Conservation (phyloP, 2,329 filamentous ascomycete species). For the Aspergillus fischeri region DNA sequence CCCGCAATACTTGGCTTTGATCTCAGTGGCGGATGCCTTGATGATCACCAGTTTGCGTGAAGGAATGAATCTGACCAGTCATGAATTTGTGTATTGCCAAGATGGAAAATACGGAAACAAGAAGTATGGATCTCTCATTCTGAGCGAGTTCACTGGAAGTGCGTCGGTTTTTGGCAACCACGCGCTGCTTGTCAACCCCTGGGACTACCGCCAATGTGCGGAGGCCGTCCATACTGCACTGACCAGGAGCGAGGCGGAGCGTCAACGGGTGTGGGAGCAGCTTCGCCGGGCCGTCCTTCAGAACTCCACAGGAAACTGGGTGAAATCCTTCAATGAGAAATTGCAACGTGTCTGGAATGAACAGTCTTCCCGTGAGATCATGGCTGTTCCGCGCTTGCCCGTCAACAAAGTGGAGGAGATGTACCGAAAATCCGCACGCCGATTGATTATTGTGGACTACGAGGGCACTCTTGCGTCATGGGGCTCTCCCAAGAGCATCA, state of each 20-base stretch:
- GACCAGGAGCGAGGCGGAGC: conserved; percentile 74
- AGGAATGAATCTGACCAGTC: conserved; percentile 94
- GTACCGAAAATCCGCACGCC: conserved; percentile 63
- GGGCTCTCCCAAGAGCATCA: conserved; percentile 78
- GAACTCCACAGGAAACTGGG: conserved; percentile 84
- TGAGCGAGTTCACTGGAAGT: conserved; percentile 94
- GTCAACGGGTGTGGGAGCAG: conserved; percentile 67
- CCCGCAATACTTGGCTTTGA: conserved; percentile 83
- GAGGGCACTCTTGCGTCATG: conserved; percentile 88
- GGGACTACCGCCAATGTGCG: conserved; percentile 87
- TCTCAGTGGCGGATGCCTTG: conserved; percentile 83
- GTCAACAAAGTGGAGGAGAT: conserved; percentile 59
- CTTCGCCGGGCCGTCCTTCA: conserved; percentile 70
- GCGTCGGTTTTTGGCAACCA: conserved; percentile 77
- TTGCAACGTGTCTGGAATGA: conserved; percentile 76
- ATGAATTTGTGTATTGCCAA: conserved; percentile 91
- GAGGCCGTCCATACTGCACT: conserved; percentile 79
- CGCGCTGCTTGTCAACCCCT: conserved; percentile 85
- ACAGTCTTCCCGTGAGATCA: conserved; percentile 78
- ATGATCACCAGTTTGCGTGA: conserved; percentile 95
- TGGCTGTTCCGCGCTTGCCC: conserved; percentile 79
- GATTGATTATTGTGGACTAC: conserved; percentile 88
- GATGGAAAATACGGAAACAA: conserved; percentile 71
- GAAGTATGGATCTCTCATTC: conserved; percentile 81
- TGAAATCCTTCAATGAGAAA: conserved; percentile 66